A percentile compares a stretch with the other conserved stretches of the same genome.
Evolutionary conservation across 306 rosid genomes (phyloP).

Genomic region (Fragaria iinumae): DNA sequence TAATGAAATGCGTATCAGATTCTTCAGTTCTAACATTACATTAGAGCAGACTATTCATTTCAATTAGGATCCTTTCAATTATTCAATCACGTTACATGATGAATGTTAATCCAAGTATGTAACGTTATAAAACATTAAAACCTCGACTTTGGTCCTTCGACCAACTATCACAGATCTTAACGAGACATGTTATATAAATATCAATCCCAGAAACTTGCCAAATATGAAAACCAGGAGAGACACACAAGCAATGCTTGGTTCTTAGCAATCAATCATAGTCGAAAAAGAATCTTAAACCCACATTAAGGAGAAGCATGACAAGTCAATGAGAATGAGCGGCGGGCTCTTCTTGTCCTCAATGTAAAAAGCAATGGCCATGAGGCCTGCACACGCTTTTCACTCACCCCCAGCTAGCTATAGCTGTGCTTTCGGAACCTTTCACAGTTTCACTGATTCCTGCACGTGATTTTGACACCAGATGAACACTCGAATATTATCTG

Average conservation of each 20-base stretch:
- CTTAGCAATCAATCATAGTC: constrained; percentile 1
- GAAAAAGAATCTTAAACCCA: background rate
- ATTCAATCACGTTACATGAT: background rate
- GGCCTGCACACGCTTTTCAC: constrained; percentile 15
- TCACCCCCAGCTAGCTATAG: background rate
- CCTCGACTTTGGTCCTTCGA: background rate
- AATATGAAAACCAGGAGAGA: background rate
- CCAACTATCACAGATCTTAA: background rate
- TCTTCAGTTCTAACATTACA: background rate
- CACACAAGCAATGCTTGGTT: background rate
- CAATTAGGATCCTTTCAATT: background rate
- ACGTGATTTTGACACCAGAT: background rate
- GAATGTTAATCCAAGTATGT: background rate
- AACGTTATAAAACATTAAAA: background rate
- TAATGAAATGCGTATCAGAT: background rate
- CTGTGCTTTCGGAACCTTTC: constrained; percentile 11
- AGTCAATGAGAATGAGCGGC: background rate
- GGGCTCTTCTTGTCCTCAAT: background rate
- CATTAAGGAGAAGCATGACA: background rate
- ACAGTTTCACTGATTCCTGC: background rate
- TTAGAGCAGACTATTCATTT: background rate
- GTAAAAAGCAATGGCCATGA: constrained; percentile 25
- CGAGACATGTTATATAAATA: background rate
- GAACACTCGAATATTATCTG: background rate
- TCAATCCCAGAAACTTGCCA: background rate